Base-by-base conservation (phyloP, 2,329 filamentous ascomycete genomes). In the Fusarium sp. region DNA sequence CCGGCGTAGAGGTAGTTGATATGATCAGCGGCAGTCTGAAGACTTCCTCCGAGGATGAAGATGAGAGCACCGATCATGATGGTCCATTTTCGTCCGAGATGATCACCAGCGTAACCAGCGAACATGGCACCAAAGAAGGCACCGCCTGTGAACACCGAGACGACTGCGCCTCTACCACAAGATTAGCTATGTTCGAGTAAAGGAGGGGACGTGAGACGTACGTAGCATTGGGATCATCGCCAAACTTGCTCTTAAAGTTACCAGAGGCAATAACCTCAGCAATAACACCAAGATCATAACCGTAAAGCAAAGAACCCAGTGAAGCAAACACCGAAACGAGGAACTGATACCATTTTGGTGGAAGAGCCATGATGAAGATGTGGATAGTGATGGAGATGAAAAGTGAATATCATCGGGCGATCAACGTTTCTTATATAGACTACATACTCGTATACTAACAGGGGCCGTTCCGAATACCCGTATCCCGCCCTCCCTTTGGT, bases 81-180 rank as follows among this genome's bases (percentile, higher is more conserved):
- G 4, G 92, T 94, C 77, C 82, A 82, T 77, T 90, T 88, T 70
- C 93, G 87, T 44, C 93, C 92, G 4, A 62, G 44, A 28, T 46
- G 93, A 79, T 58, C 77, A 82, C 76, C 94, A 89, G 67, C 89
- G 89, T 37, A 81, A 73, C 92, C 92, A 41, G 89, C 91, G 37
- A 88, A 80, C 31, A 82, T 81, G 26, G 91, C 89, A 11, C 91
- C 91, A 68, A 91, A 86, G 80, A 93, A 93, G 23, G 91, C 91
- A n/a, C 86, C 86, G 39, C 92, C 90, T 0, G 92, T 95, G 78
- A 95, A 94, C 62, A 94, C 85, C 2, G 91, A 92, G 2, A 94
- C 92, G 6, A 76, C 60, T 53, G 69, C 62, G 31, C 59, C 62
- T 16, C 63, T 75, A 6, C 2, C 2, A 13, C 39, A 11, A 1